Evolutionary conservation across 176 grass and related monocot species (phyloP), one percentile per base, ranked within the genome.

Genomic region (Tillandsia fasciculata): DNA sequence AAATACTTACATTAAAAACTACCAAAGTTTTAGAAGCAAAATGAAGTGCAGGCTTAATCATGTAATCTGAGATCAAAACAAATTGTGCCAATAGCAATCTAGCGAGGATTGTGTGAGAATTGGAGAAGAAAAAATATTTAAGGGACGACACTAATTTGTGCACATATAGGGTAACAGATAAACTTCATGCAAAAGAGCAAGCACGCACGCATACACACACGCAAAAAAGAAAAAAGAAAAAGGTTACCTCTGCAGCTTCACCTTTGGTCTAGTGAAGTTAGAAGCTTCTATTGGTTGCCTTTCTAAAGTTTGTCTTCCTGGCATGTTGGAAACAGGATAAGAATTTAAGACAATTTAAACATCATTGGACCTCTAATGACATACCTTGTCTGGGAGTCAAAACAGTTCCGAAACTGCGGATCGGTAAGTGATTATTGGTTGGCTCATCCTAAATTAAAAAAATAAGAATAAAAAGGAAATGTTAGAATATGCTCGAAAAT

Each of bases 381-480:
- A 75, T 88, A 91, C 85, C 59, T 75, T 82, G 73, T 48, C 57
- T 70, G 51, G 66, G 52, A 48, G 77, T 87, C 72, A 99, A 77
- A 63, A 78, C 64, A 65, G 56, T 82, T 26, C 94, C 94, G 11
- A 99, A 99, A 71, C 70, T 99, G n/a, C 94, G 82, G 52, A 69
- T 5, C 63, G 79, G 74, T 3, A 53, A 61, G 59, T 76, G 65
- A 28, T 81, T 83, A 76, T 72, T 70, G 51, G 53, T 11, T 29
- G 77, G 57, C 61, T 90, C 79, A 65, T 90, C 84, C 87, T 93
- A 61, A 76, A 75, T 57, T 8, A 68, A 52, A 67, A 81, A 26
- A 54, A 17, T 27, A 48, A 73, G 22, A 71, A 63, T 51, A 1
- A 14, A 72, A 12, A 17, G 76, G 12, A 8, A 12, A 8, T 49